Conservation (phyloP, 495 filamentous ascomycete genomes). For the Penicillium taxi region DNA sequence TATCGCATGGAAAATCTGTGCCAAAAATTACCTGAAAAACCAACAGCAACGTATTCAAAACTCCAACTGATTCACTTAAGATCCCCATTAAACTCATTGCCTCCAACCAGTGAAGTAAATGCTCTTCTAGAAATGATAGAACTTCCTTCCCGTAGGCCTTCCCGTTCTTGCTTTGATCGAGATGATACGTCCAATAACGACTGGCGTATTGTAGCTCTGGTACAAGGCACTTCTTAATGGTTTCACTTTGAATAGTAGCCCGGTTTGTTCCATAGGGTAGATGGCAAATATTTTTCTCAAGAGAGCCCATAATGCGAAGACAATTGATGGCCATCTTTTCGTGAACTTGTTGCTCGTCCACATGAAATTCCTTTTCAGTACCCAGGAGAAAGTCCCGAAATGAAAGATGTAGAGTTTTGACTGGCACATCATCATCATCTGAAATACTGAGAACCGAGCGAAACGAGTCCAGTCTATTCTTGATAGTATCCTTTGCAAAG, state of each 20-base stretch:
- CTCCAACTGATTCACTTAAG: conserved; percentile 11
- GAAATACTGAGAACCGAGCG: background rate
- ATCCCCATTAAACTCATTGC: conserved; percentile 21
- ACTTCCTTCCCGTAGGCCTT: no score
- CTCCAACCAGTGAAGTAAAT: conserved; percentile 2
- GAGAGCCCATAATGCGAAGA: conserved; percentile 1
- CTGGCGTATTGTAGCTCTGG: conserved; percentile 34
- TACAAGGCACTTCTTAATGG: conserved; percentile 19
- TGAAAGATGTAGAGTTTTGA: background rate
- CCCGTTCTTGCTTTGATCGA: no score
- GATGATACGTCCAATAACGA: conserved; percentile 29
- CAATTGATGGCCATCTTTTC: background rate
- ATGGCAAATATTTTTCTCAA: conserved; percentile 26
- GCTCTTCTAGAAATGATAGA: no score
- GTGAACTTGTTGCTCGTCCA: background rate
- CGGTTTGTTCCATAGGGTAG: conserved; percentile 13
- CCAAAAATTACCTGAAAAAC: no score
- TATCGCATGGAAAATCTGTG: no score
- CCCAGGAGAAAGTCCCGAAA: background rate
- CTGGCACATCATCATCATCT: background rate
- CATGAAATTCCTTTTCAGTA: background rate
- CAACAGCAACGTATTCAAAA: no score
- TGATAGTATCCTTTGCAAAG: background rate
- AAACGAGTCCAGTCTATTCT: background rate
- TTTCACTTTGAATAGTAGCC: conserved; percentile 13